These are phyloP conservation scores for Amaranthus hypochondriacus DNA, from an alignment of 148 eudicot genomes.

Conservation along the genomic window DNA sequence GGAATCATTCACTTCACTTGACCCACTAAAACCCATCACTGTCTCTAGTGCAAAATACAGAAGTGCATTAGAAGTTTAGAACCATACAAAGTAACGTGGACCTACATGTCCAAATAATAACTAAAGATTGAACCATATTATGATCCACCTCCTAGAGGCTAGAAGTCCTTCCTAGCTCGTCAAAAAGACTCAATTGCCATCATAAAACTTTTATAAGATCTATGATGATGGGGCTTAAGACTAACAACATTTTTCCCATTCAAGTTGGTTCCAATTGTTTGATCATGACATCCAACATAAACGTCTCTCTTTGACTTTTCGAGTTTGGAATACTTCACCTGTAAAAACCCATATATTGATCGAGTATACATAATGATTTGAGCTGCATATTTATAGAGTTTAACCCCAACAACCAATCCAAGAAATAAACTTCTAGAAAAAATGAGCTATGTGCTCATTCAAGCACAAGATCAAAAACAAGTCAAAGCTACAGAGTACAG, in stretches of 20 bases:
- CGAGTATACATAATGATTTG: too few relatives aligned
- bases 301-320: background rate
- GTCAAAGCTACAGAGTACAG: too few relatives aligned
- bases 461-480: too few relatives aligned
- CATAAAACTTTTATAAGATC: background rate
- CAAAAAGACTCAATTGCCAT: background rate
- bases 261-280: background rate
- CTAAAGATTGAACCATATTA: too few relatives aligned
- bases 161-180: background rate
- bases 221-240: background rate
- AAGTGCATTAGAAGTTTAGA: background rate
- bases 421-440: too few relatives aligned
- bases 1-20: conserved; percentile 26
- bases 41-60: background rate
- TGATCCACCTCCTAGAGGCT: too few relatives aligned
- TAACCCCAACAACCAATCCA: too few relatives aligned
- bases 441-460: too few relatives aligned
- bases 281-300: conserved; percentile 4
- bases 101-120: background rate
- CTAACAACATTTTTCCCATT: background rate
- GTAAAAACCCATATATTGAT: too few relatives aligned
- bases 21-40: conserved; percentile 8
- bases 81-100: background rate
- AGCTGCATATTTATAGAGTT: too few relatives aligned
- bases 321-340: too few relatives aligned